A percentile compares a stretch with the other conserved stretches of the same genome.
These are phyloP conservation scores for Hypoxylon crocopeplum DNA, from an alignment of 495 filamentous ascomycete species.

Conservation along the genomic window DNA sequence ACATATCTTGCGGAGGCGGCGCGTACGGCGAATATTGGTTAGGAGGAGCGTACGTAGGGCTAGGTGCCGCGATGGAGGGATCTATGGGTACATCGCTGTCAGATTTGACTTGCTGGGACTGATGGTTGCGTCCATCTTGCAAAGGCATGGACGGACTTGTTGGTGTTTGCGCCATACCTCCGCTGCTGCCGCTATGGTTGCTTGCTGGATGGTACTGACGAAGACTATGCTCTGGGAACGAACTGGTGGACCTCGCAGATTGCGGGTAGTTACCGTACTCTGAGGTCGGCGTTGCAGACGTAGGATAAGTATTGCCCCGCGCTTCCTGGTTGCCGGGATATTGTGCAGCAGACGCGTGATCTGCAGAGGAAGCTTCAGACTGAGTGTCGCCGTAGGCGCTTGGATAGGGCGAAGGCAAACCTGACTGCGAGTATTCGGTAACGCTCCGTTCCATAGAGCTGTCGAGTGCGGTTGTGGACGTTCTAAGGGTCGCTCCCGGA, in stretches of 20 bases:
- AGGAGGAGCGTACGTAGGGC: slow-evolving; percentile 85
- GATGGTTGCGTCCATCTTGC: slow-evolving; percentile 75
- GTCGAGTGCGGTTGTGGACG: slow-evolving; percentile 47
- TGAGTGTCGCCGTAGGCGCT: slow-evolving; percentile 69
- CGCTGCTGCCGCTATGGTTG: slow-evolving; percentile 75
- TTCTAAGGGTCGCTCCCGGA: slow-evolving; percentile 43
- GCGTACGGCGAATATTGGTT: slow-evolving; percentile 79
- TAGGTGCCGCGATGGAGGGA: slow-evolving; percentile 92
- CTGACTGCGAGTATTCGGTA: slow-evolving; percentile 96
- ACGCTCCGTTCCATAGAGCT: slow-evolving; percentile 87
- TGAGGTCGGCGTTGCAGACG: slow-evolving; percentile 83
- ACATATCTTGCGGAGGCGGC: slow-evolving; percentile 83
- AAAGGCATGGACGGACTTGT: slow-evolving; percentile 93
- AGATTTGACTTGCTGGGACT: slow-evolving; percentile 80
- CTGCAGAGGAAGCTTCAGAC: slow-evolving; percentile 84
- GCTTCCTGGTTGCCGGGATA: slow-evolving; percentile 78
- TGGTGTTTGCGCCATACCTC: slow-evolving; percentile 92
- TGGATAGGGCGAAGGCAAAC: slow-evolving; percentile 89
- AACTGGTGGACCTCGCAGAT: slow-evolving; percentile 74
- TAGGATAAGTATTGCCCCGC: slow-evolving; percentile 71
- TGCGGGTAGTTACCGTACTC: slow-evolving; percentile 85
- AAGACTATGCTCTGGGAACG: slow-evolving; percentile 79
- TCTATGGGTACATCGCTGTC: slow-evolving; percentile 98
- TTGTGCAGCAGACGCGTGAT: slow-evolving; percentile 83
- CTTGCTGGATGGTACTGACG: slow-evolving; percentile 75